Evolutionary conservation across 2,329 filamentous ascomycete genomes (phyloP).

Genomic region (Fusarium papillatum): DNA sequence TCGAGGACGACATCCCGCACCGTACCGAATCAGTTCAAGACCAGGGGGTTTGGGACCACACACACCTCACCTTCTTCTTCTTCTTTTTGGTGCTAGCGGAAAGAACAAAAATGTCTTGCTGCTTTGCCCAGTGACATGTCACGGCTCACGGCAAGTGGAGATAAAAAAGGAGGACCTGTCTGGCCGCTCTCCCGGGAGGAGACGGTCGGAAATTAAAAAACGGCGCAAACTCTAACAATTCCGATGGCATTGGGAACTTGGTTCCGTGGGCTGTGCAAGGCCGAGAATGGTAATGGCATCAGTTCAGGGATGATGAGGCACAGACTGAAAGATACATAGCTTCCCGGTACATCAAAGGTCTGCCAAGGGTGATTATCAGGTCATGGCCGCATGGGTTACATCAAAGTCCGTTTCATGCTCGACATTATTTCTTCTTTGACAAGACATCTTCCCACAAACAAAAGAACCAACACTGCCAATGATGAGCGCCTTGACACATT

Average conservation of each 20-base stretch:
- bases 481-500: neutral
- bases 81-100: neutral
- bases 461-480: neutral
- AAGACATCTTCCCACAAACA: neutral
- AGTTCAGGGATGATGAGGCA: neutral
- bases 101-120: neutral
- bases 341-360: neutral
- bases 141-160: slow-evolving; percentile 1
- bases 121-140: neutral
- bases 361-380: neutral
- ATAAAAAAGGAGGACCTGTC: neutral
- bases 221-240: neutral
- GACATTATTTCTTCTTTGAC: neutral
- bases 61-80: neutral
- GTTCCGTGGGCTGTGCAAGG: neutral
- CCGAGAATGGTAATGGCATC: neutral
- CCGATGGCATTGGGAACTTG: neutral
- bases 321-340: neutral
- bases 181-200: neutral
- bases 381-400: slow-evolving; percentile 1
- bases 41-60: neutral
- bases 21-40: neutral
- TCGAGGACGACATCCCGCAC: neutral
- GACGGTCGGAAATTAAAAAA: slow-evolving; percentile 2
- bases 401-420: neutral